These are phyloP conservation scores for Rhodotorula sp. DNA, from an alignment of 1,284 basidiomycete genomes.

Conservation along the genomic window DNA sequence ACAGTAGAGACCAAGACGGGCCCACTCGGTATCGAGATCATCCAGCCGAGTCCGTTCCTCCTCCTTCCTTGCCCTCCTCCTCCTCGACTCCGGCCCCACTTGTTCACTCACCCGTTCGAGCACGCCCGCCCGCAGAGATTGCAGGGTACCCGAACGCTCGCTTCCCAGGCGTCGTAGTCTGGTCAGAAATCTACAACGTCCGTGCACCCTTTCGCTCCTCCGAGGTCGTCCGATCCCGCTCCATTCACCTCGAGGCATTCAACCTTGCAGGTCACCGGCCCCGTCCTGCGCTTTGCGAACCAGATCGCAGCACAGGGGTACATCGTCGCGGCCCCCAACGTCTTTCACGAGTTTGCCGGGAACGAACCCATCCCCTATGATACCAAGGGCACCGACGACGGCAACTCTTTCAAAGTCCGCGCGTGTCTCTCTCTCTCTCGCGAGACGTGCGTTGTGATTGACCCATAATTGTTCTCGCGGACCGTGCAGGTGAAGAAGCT, in stretches of 20 bases:
- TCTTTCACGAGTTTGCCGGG: slow-evolving; percentile 82
- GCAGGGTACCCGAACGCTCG: slow-evolving; percentile 74
- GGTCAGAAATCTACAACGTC: slow-evolving; percentile 53
- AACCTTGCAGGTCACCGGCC: slow-evolving; percentile 58
- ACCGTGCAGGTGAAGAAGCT: slow-evolving; percentile 27
- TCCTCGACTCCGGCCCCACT: background rate
- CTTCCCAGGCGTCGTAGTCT: slow-evolving; percentile 58
- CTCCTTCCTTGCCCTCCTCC: background rate
- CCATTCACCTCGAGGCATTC: background rate
- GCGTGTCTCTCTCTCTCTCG: background rate
- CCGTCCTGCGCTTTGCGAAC: slow-evolving; percentile 82
- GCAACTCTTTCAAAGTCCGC: slow-evolving; percentile 74
- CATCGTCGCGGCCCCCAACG: slow-evolving; percentile 70
- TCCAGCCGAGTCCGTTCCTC: slow-evolving; percentile 57
- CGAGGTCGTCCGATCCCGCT: slow-evolving; percentile 24
- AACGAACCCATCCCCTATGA: slow-evolving; percentile 85
- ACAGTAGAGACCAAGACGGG: slow-evolving; percentile 43
- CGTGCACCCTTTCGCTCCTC: slow-evolving; percentile 43
- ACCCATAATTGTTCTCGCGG: background rate
- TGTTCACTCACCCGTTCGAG: background rate
- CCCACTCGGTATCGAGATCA: slow-evolving; percentile 73
- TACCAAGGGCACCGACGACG: slow-evolving; percentile 69
- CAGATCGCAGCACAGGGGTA: slow-evolving; percentile 85
- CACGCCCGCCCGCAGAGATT: slow-evolving; percentile 48
- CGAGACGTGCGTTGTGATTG: background rate